These are phyloP conservation scores for Trypanosoma lewisi DNA, from an alignment of 208 protist species.

Conservation along the genomic window DNA sequence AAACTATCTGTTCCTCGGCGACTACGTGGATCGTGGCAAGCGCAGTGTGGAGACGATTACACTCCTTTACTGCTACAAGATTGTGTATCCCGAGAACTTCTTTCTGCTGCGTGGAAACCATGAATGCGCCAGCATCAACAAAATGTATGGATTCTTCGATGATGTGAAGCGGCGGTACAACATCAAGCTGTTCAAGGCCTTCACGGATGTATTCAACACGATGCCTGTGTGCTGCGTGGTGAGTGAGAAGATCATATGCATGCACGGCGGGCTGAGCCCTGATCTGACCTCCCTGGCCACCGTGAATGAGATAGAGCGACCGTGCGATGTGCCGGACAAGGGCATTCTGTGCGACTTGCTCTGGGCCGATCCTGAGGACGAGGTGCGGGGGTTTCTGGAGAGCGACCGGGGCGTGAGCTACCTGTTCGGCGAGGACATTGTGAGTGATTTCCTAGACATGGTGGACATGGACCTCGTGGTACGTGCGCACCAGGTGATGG, in stretches of 20 bases:
- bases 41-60: slow-evolving; percentile 93
- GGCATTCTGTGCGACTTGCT: slow-evolving; percentile 98
- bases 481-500: slow-evolving; percentile 98
- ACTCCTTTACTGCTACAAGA: slow-evolving; percentile 93
- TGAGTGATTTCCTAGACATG: slow-evolving; percentile 97
- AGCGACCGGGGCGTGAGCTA: slow-evolving; percentile 81
- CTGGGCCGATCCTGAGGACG: slow-evolving; percentile 97
- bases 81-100: slow-evolving; percentile 97
- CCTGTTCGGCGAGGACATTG: slow-evolving; percentile 98
- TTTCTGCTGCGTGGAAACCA: slow-evolving; percentile 98
- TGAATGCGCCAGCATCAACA: slow-evolving; percentile 97
- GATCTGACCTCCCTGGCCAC: slow-evolving; percentile 94
- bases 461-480: slow-evolving; percentile 99
- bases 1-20: slow-evolving; percentile 98
- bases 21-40: slow-evolving; percentile 98
- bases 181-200: slow-evolving; percentile 98
- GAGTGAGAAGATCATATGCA: slow-evolving; percentile 99
- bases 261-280: slow-evolving; percentile 98
- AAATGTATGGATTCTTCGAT: slow-evolving; percentile 99
- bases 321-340: slow-evolving; percentile 97
- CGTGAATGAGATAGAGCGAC: slow-evolving; percentile 94
- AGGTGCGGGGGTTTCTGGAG: slow-evolving; percentile 92
- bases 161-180: slow-evolving; percentile 96
- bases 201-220: slow-evolving; percentile 99
- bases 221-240: slow-evolving; percentile 99